These are phyloP conservation scores for Mycena maculata DNA, from an alignment of 768 basidiomycete genomes.

Conservation along the genomic window DNA sequence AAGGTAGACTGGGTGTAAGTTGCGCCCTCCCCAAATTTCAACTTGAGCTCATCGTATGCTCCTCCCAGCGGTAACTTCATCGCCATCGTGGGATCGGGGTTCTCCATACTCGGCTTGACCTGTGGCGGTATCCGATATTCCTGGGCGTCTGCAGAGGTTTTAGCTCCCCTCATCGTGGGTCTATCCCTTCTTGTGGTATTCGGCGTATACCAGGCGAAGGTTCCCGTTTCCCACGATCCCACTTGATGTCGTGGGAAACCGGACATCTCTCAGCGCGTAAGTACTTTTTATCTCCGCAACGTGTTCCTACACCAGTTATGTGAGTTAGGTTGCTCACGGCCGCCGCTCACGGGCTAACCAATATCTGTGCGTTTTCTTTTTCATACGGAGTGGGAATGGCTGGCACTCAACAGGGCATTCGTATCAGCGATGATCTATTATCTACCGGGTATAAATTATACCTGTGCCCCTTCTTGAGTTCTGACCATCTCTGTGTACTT, in stretches of 20 bases:
- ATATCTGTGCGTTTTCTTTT: conserved; percentile 33
- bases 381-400: no score
- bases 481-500: no score
- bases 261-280: conserved; percentile 52
- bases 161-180: conserved; percentile 54
- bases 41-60: no score
- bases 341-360: conserved; percentile 35
- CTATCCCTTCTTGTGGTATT: conserved; percentile 42
- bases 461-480: not conserved
- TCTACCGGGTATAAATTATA: conserved; percentile 40
- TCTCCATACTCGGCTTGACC: conserved; percentile 50
- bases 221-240: conserved; percentile 42
- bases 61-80: conserved; percentile 51
- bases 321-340: conserved; percentile 45
- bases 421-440: conserved; percentile 43
- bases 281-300: conserved; percentile 13
- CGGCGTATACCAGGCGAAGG: conserved; percentile 40
- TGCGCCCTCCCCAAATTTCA: not conserved
- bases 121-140: conserved; percentile 51
- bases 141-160: conserved; percentile 51
- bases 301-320: not conserved
- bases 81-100: conserved; percentile 43
- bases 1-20: conserved; percentile 52
- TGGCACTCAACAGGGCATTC: not conserved
- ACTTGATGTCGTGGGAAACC: conserved; percentile 46